Evolutionary conservation across 163 green algal genomes (phyloP), one percentile per base, ranked within the genome.

Genomic region (Scenedesmus sp.): DNA sequence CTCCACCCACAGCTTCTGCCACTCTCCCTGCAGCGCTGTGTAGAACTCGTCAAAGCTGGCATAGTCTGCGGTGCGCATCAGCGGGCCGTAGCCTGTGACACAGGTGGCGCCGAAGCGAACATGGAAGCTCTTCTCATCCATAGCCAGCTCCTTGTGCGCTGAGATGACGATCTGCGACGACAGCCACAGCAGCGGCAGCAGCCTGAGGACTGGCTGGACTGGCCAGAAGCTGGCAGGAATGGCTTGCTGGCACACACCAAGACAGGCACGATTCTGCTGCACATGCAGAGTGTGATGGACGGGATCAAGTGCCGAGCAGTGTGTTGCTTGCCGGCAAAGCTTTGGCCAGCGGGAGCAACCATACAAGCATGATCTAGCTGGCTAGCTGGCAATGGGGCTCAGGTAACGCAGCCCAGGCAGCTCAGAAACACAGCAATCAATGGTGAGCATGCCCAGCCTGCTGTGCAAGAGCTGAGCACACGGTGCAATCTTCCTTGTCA

Each of bases 111-210:
- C 92, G 80, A 97, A 97, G 26, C 92, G 79, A 3, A 94, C 93
- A 10, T 73, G 91, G 44, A 65, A 90, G 43, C 70, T 59, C 95
- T 98, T 99, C 89, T 99, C 97, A 16, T 92, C 95, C 33, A 99
- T 84, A 5, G 97, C 94, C 18, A 92, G 83, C 93, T 99, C 97
- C 94, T 99, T 99, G 85, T 97, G 96, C 0, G 89, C 81, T 0
- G 92, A 95, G 44, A 98, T 97, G 0, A 99, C 89, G 26, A 98
- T 92, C 94, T 97, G 95, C 65, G 72, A 26, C 18, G 26, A 46
- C 72, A 81, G 72, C 72, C n/a, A 81, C 1, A 76, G 65, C 30
- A 3, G 65, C 65, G 40, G 65, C 3, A 72, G 7, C 56, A n/a
- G 56, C 56, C 2, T n/a, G 56, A 24, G 56, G 15, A 26, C 15